These are phyloP conservation scores for Barbatosphaeria neglecta DNA, from an alignment of 495 filamentous ascomycete genomes.

Conservation along the genomic window DNA sequence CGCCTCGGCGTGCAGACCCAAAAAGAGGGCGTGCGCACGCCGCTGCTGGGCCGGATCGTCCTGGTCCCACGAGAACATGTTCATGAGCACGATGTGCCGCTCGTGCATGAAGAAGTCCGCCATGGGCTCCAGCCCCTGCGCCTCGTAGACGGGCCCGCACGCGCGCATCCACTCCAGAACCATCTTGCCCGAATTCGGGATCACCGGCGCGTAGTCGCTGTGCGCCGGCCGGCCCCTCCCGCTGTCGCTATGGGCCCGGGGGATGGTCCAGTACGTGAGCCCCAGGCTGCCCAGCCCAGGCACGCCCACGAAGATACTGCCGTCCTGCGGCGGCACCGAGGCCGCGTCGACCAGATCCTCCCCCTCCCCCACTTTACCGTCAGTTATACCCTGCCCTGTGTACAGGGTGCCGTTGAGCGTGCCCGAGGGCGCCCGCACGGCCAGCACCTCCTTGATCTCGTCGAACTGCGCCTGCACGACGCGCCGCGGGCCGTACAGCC, in stretches of 20 bases:
- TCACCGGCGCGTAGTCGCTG: constrained; percentile 30
- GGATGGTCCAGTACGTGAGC: constrained; percentile 26
- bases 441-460: constrained; percentile 26
- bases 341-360: constrained; percentile 26
- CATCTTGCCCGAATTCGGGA: constrained; percentile 24
- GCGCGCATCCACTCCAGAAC: constrained; percentile 27
- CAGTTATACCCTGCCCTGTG: too few relatives aligned
- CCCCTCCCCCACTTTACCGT: constrained; percentile 19
- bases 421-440: constrained; percentile 22
- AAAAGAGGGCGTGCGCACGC: constrained; percentile 17
- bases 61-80: constrained; percentile 34
- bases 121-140: constrained; percentile 28
- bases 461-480: constrained; percentile 35
- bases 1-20: constrained; percentile 20
- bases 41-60: constrained; percentile 19
- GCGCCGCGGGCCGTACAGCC: constrained; percentile 30
- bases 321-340: constrained; percentile 19
- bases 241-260: constrained; percentile 4
- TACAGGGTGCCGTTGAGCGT: constrained; percentile 23
- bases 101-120: constrained; percentile 36
- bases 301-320: constrained; percentile 26
- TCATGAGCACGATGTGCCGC: constrained; percentile 28
- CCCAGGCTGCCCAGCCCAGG: constrained; percentile 29
- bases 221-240: constrained; percentile 26
- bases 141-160: constrained; percentile 24